Base-by-base conservation (phyloP, 768 basidiomycete species). In the Lentinula guzmanii region DNA sequence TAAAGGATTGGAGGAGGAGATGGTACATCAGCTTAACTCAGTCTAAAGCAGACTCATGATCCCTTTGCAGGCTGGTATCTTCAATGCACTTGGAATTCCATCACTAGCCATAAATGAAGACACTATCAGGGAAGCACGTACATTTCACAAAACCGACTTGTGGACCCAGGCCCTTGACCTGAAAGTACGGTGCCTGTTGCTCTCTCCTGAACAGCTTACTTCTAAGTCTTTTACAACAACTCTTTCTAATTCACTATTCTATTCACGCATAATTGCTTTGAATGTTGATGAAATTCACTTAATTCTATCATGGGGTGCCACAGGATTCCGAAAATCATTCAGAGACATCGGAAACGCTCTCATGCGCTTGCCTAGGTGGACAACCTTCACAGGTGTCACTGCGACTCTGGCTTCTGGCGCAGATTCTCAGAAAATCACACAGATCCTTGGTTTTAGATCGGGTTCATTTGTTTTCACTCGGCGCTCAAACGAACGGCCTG, bases 1-100 rank as follows among this genome's bases (percentile, higher is more conserved):
- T 28, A 69, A 69, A 37, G 64, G 61, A 5, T 46, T 69, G 5
- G 46, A 68, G 50, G 65, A 64, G 33, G 65, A 70, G 33, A 68
- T 67, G 67, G 69, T 69, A 21, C 28, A 54, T 66, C n/a, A 9
- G 8, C 21, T 46, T 9, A 9, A 7, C 15, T 46, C 45, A 46
- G 24, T 1, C 28, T 53, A 8, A 16, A 28, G 7, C 28, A 16
- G 18, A 18, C 34, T 53, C 21, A 53, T 7, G 5, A 13, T 21
- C 5, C 21, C 52, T 28, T 24, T 8, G 16, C 28, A 53, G 52
- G 52, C 16, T 18, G 6, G 5, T 9, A 31, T n/a, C 28, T 53
- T 53, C 28, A 53, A 53, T 35, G 10, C 6, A 9, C 16, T 53
- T 8, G 52, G 28, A 18, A 53, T 53, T 16, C 24, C 24, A 2